phyloP scores from a whole-genome alignment of 2,329 filamentous ascomycete genomes.

The Diplodia mutila region DNA sequence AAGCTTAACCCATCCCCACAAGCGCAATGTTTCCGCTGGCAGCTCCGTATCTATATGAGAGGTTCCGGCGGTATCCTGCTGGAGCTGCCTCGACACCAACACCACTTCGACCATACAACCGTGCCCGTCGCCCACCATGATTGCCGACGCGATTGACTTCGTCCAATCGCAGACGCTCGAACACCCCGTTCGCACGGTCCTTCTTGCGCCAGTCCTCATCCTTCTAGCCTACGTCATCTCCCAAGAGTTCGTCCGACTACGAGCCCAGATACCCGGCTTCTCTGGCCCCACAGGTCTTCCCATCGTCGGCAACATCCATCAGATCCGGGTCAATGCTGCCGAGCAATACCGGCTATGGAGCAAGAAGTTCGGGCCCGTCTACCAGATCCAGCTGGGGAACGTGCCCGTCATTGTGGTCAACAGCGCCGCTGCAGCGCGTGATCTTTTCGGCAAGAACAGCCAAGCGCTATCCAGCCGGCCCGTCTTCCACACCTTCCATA shows the following conservation, averaged over 20 bases:
- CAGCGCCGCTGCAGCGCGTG: constrained; percentile 45
- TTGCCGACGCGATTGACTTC: constrained; percentile 7
- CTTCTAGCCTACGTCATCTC: constrained; percentile 41
- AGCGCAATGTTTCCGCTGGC: constrained; percentile 20
- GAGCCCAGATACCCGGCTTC: constrained; percentile 44
- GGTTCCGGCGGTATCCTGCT: constrained; percentile 6
- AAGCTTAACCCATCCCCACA: background rate
- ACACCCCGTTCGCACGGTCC: constrained; percentile 35
- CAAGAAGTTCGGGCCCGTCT: constrained; percentile 47
- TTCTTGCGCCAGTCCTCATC: constrained; percentile 34
- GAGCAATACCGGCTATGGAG: constrained; percentile 51
- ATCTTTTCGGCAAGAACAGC: constrained; percentile 48
- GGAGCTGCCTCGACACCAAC: background rate
- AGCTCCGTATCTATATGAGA: background rate
- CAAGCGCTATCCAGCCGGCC: constrained; percentile 48
- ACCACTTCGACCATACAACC: background rate
- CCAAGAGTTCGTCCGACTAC: constrained; percentile 44
- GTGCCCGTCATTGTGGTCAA: constrained; percentile 51
- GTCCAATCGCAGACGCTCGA: constrained; percentile 19
- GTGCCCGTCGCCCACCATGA: constrained; percentile 14
- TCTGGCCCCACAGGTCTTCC: constrained; percentile 45
- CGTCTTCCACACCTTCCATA: constrained; percentile 53
- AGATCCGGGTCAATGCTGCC: constrained; percentile 48
- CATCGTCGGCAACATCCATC: constrained; percentile 48
- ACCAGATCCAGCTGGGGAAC: constrained; percentile 53